phyloP scores from a whole-genome alignment of 352 stramenopile genomes.

The Globisporangium abappressorium region DNA sequence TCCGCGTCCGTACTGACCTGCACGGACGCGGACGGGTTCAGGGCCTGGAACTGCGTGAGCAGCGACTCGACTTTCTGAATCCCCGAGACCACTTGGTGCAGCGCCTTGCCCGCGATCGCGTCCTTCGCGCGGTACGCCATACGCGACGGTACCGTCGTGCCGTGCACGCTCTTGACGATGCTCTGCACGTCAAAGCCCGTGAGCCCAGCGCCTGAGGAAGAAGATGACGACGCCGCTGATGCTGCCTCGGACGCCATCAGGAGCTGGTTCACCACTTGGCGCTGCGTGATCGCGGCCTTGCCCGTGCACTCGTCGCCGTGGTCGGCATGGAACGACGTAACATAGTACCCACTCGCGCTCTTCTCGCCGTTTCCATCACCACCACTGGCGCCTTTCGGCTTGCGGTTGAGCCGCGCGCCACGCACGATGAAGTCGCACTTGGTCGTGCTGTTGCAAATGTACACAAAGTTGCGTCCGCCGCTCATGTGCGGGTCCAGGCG shows the following conservation, averaged over 20 bases:
- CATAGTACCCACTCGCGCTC: slow-evolving; percentile 4
- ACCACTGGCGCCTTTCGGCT: not conserved
- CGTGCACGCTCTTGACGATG: slow-evolving; percentile 38
- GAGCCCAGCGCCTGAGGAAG: slow-evolving; percentile 9
- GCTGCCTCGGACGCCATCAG: not conserved
- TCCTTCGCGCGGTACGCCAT: slow-evolving; percentile 31
- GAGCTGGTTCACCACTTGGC: slow-evolving; percentile 25
- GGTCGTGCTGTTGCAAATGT: slow-evolving; percentile 41
- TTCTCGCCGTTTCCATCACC: not conserved
- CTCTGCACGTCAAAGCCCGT: slow-evolving; percentile 28
- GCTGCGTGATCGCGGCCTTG: slow-evolving; percentile 30
- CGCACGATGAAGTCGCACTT: slow-evolving; percentile 38
- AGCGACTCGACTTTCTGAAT: slow-evolving; percentile 49
- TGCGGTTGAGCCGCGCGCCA: not conserved
- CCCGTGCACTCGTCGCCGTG: slow-evolving; percentile 35
- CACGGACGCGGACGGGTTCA: slow-evolving; percentile 24
- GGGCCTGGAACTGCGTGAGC: slow-evolving; percentile 36
- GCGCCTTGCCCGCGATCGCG: slow-evolving; percentile 20
- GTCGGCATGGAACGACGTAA: slow-evolving; percentile 11
- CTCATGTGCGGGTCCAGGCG: slow-evolving; percentile 31
- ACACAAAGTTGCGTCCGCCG: slow-evolving; percentile 38
- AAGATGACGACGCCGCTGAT: not conserved
- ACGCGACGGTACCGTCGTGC: slow-evolving; percentile 30
- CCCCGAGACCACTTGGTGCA: not conserved
- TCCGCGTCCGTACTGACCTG: slow-evolving; percentile 25